phyloP scores from a whole-genome alignment of 2,329 filamentous ascomycete species.

The Penicillium griseofulvum region DNA sequence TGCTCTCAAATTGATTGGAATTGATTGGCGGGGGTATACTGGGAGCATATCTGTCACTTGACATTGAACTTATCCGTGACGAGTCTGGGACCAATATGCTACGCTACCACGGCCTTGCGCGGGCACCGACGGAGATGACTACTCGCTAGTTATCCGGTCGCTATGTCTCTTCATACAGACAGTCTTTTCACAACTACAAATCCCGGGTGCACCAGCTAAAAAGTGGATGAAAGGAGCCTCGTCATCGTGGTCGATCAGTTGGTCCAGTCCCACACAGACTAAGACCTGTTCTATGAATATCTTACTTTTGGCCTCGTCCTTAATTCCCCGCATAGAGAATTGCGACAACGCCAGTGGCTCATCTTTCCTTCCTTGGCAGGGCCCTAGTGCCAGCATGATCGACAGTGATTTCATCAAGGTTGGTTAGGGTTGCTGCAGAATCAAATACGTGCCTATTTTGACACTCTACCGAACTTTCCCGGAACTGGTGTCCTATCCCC shows the following conservation, averaged over 20 bases:
- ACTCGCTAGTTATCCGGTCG: no score
- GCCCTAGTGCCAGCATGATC: background rate
- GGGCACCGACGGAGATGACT: background rate
- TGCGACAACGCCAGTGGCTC: background rate
- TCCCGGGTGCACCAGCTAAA: background rate
- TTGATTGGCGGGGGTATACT: background rate
- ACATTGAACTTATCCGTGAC: background rate
- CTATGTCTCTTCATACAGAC: background rate
- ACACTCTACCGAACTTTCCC: background rate
- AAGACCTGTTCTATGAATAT: background rate
- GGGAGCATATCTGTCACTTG: background rate
- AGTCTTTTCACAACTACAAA: background rate
- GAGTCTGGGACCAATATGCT: background rate
- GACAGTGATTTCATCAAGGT: background rate
- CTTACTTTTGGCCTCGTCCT: background rate
- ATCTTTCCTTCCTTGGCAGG: conserved; percentile 1
- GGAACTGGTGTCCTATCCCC: background rate
- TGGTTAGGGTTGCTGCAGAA: background rate
- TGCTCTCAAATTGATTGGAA: background rate
- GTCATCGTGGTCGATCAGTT: conserved; percentile 12
- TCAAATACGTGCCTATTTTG: background rate
- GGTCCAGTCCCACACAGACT: background rate
- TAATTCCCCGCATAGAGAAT: conserved; percentile 6
- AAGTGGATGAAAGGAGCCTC: background rate
- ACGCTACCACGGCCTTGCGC: background rate